Evolutionary conservation across 345 rosid species (phyloP).

Genomic region (Punica granatum): DNA sequence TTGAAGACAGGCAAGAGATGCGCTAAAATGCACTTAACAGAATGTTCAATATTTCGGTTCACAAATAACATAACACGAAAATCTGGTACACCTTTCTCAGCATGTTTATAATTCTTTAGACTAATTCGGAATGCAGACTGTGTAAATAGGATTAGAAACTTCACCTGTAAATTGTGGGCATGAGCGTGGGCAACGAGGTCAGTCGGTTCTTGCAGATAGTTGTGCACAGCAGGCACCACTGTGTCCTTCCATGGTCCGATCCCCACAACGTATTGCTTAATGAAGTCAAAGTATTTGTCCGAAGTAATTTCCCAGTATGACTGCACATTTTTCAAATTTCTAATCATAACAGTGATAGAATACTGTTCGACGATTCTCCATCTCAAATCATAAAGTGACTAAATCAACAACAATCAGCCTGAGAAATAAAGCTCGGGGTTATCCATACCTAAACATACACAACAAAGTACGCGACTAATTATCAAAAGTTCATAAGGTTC

Average conservation of each 20-base stretch:
- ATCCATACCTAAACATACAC: too few relatives aligned
- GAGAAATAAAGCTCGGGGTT: too few relatives aligned
- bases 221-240: conserved; percentile 53
- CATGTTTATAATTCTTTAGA: too few relatives aligned
- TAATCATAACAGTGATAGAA: not conserved
- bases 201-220: conserved; percentile 56
- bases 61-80: too few relatives aligned
- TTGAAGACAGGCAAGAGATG: too few relatives aligned
- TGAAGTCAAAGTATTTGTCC: conserved; percentile 58
- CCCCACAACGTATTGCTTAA: conserved; percentile 77
- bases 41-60: not conserved
- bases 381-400: too few relatives aligned
- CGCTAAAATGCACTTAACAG: not conserved
- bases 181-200: conserved; percentile 91
- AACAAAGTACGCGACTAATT: too few relatives aligned
- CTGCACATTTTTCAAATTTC: conserved; percentile 34
- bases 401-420: too few relatives aligned
- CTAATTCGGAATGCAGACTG: too few relatives aligned
- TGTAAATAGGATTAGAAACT: not conserved
- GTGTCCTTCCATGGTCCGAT: conserved; percentile 99
- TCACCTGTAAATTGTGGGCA: conserved; percentile 68
- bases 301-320: conserved; percentile 84
- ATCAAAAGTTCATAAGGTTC: not conserved
- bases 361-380: not conserved
- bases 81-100: too few relatives aligned